A percentile compares a stretch with the other conserved stretches of the same genome.
Evolutionary conservation across 2,329 filamentous ascomycete genomes (phyloP).

Genomic region (Penicillium sp.): DNA sequence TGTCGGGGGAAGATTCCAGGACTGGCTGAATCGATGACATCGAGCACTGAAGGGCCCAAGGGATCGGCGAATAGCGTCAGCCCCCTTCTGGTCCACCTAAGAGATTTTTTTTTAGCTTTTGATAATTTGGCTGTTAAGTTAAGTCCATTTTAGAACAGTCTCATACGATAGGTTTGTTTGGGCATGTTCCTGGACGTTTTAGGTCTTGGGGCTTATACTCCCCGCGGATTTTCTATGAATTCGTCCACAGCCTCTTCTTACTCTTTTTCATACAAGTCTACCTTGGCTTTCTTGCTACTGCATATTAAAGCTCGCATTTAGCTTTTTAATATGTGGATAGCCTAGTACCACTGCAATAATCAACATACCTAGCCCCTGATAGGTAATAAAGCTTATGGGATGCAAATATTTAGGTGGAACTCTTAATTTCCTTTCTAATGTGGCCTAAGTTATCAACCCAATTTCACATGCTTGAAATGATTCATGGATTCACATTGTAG

Average conservation of each 20-base stretch:
- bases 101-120: neutral
- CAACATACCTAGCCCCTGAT: slow-evolving; percentile 5
- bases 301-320: neutral
- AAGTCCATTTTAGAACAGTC: neutral
- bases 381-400: neutral
- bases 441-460: neutral
- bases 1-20: slow-evolving; percentile 25
- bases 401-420: neutral
- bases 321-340: neutral
- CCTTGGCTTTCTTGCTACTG: neutral
- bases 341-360: neutral
- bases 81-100: slow-evolving; percentile 44
- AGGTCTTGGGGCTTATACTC: neutral
- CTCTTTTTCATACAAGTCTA: neutral
- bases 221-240: neutral
- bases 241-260: neutral
- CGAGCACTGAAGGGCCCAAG: slow-evolving; percentile 23
- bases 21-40: slow-evolving; percentile 37
- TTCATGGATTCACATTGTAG: neutral
- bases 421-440: neutral
- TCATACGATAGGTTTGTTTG: neutral
- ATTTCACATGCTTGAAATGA: neutral
- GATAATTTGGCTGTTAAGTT: neutral
- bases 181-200: neutral
- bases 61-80: slow-evolving; percentile 51